Conservation (phyloP, 2,329 filamentous ascomycete species). For the Fusarium gaditjirri region DNA sequence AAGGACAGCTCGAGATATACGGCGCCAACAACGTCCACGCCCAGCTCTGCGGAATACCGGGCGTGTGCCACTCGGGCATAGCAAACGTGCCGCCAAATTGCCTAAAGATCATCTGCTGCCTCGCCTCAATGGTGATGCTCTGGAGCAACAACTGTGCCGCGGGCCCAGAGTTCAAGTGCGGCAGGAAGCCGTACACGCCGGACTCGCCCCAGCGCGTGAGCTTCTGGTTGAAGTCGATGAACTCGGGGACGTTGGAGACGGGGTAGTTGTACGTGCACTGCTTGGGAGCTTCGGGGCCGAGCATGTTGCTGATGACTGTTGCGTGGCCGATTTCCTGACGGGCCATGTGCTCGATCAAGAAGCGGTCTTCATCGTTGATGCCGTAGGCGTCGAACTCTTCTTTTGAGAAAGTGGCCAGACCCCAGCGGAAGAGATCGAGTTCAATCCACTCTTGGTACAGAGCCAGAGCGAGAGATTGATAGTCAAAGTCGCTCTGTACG, state of each 20-base stretch:
- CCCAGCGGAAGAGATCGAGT: constrained; percentile 83
- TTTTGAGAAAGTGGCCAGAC: constrained; percentile 73
- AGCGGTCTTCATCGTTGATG: constrained; percentile 74
- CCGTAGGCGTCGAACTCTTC: constrained; percentile 76
- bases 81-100: constrained; percentile 84
- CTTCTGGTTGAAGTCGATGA: constrained; percentile 85
- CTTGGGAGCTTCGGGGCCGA: constrained; percentile 74
- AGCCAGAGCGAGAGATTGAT: constrained; percentile 77
- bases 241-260: constrained; percentile 78
- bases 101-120: constrained; percentile 86
- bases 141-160: constrained; percentile 78
- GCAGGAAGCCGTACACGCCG: constrained; percentile 83
- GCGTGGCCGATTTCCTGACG: constrained; percentile 82
- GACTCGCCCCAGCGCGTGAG: constrained; percentile 84
- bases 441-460: constrained; percentile 89
- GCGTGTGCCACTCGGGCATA: constrained; percentile 85
- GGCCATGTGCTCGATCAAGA: constrained; percentile 79
- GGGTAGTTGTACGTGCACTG: constrained; percentile 89
- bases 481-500: constrained; percentile 85
- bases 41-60: constrained; percentile 85
- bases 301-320: constrained; percentile 80
- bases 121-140: constrained; percentile 80
- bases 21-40: constrained; percentile 84
- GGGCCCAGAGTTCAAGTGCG: constrained; percentile 80
- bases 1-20: constrained; percentile 81